Evolutionary conservation across 2,329 filamentous ascomycete genomes (phyloP), one percentile per base, ranked within the genome.

Genomic region (Coniochaeta prunicola): DNA sequence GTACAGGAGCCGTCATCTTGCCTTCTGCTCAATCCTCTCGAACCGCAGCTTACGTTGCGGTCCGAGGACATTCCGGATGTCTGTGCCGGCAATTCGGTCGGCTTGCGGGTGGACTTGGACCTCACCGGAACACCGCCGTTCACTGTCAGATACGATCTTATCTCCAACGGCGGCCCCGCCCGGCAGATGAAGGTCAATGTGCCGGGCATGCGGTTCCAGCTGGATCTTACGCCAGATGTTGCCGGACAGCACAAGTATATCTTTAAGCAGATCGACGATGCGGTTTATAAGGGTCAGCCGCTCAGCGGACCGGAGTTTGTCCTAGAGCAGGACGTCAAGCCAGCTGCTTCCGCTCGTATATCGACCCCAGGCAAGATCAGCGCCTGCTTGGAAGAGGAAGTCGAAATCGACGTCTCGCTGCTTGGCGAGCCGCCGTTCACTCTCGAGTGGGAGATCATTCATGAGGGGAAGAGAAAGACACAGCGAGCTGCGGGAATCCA

Each of bases 1-100:
- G 86, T 99, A 4, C 82, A 93, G 63, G 94, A 99, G 71, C 94
- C 94, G 30, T 90, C 93, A 2, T 94, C 92, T n/a, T 97, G 93
- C 71, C 80, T 96, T 60, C 77, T 99, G 58, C 81, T 96, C 64
- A 99, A 97, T 64, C 94, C 94, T 5, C 87, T 94, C 0, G 88
- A 96, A 73, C 94, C 94, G 10, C 85, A 88, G 58, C 72, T 99
- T 59, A 79, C 84, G 4, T 77, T 99, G 56, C 82, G 82, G 33
- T 81, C 86, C 7, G 89, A 96, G 65, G 88, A 92, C 62, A 92
- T 99, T 48, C 89, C 91, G 57, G 94, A 99, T 72, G 96, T 96
- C 70, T 99, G 94, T 71, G 93, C 92, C 36, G 92, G 92, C 54
- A 96, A 92, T 68, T 91, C 94, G 0, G 90, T 99, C 62, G 94